These are phyloP conservation scores for Eucalyptus camaldulensis DNA, from an alignment of 345 rosid species.

Conservation along the genomic window DNA sequence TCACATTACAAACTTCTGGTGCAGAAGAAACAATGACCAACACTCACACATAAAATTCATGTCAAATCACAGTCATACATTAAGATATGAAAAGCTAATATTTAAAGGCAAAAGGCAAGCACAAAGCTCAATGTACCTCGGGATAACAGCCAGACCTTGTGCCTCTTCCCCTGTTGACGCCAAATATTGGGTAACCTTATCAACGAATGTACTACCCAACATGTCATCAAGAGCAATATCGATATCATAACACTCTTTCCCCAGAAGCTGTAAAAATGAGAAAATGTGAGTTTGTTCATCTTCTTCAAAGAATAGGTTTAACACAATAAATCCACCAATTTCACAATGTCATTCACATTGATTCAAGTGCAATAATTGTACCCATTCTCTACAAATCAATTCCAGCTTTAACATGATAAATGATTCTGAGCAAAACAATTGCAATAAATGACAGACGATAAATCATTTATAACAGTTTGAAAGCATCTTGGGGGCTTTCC, in stretches of 20 bases:
- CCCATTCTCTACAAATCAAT: background rate
- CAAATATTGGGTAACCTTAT: constrained; percentile 61
- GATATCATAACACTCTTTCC: constrained; percentile 80
- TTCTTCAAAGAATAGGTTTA: background rate
- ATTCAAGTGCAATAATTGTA: background rate
- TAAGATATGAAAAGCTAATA: background rate
- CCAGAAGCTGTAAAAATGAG: constrained; percentile 43
- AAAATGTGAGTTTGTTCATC: background rate
- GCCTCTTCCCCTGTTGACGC: constrained; percentile 44
- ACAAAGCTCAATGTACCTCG: constrained; percentile 26
- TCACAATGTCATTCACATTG: background rate
- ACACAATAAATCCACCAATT: background rate
- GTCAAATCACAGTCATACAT: background rate
- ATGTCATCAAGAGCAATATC: constrained; percentile 85
- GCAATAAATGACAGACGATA: background rate
- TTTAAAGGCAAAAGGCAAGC: background rate
- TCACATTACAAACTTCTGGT: background rate
- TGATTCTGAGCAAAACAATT: background rate
- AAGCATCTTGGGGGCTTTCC: background rate
- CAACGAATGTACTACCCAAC: constrained; percentile 73
- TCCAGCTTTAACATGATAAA: background rate
- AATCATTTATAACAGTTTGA: background rate
- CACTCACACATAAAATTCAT: background rate
- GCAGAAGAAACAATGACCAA: background rate
- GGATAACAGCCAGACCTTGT: constrained; percentile 61